Conservation (phyloP, 2,329 filamentous ascomycete genomes). For the Arthrobotrys pseudoclavata region DNA sequence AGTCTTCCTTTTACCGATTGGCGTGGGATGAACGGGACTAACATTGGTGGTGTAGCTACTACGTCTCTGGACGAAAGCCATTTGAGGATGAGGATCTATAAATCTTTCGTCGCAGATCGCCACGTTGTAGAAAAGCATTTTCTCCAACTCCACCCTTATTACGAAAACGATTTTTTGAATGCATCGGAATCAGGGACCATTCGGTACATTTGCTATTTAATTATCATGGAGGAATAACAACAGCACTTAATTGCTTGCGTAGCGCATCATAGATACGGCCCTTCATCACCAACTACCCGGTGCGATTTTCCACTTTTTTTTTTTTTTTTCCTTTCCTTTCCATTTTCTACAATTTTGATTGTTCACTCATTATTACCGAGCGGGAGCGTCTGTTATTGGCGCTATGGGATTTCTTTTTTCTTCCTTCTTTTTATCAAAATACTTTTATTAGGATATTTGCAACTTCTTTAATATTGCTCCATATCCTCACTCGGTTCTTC, state of each 20-base stretch:
- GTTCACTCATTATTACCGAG: constrained; percentile 8
- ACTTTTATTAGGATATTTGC: neutral
- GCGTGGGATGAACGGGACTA: neutral
- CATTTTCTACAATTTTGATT: neutral
- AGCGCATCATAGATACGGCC: constrained; percentile 8
- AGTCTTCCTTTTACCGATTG: neutral
- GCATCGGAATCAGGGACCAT: neutral
- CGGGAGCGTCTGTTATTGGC: constrained; percentile 8
- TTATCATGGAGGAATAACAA: constrained; percentile 25
- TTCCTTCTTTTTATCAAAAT: neutral
- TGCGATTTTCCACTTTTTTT: neutral
- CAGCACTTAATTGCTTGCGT: constrained; percentile 16
- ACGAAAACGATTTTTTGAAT: neutral
- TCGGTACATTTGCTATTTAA: neutral
- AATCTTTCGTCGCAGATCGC: neutral
- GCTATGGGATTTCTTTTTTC: neutral
- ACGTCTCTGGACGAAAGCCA: constrained; percentile 52
- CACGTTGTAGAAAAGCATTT: neutral
- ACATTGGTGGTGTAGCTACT: constrained; percentile 14
- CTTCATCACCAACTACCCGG: neutral
- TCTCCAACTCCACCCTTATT: neutral
- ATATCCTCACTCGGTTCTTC: no score
- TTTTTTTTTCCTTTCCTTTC: neutral
- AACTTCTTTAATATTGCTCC: no score
- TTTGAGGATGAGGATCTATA: constrained; percentile 15